phyloP scores from a whole-genome alignment of 371 early-diverging fungal genomes.

The Lichtheimia hyalospora region DNA sequence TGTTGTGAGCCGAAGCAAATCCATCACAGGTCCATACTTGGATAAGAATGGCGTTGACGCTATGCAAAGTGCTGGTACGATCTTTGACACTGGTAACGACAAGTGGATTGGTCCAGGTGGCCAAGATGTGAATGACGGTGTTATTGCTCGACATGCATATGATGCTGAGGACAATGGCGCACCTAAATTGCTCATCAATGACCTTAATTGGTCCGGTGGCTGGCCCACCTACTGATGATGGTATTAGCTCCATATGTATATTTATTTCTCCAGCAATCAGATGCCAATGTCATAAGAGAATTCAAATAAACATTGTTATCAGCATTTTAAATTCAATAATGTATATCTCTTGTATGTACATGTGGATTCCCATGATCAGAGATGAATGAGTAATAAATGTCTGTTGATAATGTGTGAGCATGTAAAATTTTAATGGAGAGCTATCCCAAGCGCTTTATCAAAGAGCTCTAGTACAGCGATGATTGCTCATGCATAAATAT shows the following conservation, averaged over 20 bases:
- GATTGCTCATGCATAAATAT: no score
- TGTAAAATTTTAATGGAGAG: no score
- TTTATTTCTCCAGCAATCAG: background rate
- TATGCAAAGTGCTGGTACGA: constrained; percentile 2
- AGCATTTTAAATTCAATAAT: no score
- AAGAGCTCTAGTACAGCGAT: no score
- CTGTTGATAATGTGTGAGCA: no score
- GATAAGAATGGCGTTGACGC: constrained; percentile 9
- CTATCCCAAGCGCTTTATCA: no score
- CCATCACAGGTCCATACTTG: constrained; percentile 14
- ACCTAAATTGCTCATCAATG: constrained; percentile 9
- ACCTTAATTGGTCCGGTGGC: constrained; percentile 10
- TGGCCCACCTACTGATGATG: constrained; percentile 15
- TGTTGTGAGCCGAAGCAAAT: constrained; percentile 5
- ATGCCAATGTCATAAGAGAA: no score
- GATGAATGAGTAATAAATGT: no score
- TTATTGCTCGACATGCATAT: constrained; percentile 18
- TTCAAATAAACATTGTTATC: no score
- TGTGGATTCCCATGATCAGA: no score
- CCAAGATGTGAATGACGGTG: constrained; percentile 9
- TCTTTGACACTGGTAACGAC: constrained; percentile 12
- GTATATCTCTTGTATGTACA: no score
- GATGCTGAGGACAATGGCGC: constrained; percentile 13
- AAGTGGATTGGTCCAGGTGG: constrained; percentile 9
- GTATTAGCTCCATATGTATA: background rate